phyloP scores from a whole-genome alignment of 2,329 filamentous ascomycete genomes.

The Clonostachys chloroleuca region DNA sequence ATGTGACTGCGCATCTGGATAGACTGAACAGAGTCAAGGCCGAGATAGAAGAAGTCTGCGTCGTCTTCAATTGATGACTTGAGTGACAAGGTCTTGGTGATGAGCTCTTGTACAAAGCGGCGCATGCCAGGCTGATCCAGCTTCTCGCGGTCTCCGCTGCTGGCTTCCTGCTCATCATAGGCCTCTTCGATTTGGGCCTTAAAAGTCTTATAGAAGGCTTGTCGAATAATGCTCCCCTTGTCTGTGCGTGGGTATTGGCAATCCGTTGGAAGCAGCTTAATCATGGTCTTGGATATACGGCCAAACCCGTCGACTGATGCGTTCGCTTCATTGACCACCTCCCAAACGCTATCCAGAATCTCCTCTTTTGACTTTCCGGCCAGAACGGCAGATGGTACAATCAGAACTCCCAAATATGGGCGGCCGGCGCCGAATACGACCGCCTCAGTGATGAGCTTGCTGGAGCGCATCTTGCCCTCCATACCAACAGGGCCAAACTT shows the following conservation, averaged over 20 bases:
- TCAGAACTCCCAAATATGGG: conserved; percentile 49
- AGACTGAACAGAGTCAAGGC: conserved; percentile 55
- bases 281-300: conserved; percentile 38
- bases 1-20: conserved; percentile 50
- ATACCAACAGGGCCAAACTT: conserved; percentile 63
- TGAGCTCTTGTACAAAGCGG: conserved; percentile 21
- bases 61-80: conserved; percentile 12
- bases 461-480: conserved; percentile 47
- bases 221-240: conserved; percentile 48
- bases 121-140: conserved; percentile 19
- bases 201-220: conserved; percentile 39
- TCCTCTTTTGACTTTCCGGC: conserved; percentile 24
- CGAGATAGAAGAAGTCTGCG: conserved; percentile 54
- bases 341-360: conserved; percentile 19
- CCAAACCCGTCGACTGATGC: conserved; percentile 17
- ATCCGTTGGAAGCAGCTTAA: conserved; percentile 37
- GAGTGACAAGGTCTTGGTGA: conserved; percentile 7
- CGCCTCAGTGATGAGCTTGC: conserved; percentile 41
- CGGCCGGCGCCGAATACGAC: conserved; percentile 56
- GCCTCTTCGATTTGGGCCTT: conserved; percentile 32
- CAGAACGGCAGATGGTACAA: conserved; percentile 34
- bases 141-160: conserved; percentile 1
- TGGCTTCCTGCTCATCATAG: conserved; percentile 13
- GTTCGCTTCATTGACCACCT: conserved; percentile 19
- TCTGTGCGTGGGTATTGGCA: conserved; percentile 41